Evolutionary conservation across 805 yeast genomes (phyloP), one percentile per base, ranked within the genome.

Genomic region (Candida ascalaphidarum): DNA sequence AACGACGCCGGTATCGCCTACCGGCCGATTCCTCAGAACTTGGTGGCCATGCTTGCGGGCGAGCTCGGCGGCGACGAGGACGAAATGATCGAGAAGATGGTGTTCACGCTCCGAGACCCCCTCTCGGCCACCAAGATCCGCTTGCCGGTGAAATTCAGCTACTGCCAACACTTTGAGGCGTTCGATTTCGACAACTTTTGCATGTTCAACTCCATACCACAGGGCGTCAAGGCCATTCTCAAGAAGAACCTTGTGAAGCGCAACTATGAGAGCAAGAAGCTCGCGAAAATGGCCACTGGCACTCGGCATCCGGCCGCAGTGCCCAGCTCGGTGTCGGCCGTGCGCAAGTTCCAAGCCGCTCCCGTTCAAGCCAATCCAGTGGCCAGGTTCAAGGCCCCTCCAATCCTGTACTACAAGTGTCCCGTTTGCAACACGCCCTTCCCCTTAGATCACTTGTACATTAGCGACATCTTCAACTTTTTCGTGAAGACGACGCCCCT

Each of bases 181-280:
- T 63, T 63, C 41, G 69, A 63, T 32, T 58, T 52, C 28, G 59
- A 60, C 9, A 58, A 43, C 22, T 63, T 63, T 30, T 63, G 68
- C 37, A 30, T 48, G 11, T 60, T 60, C 35, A 55, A 61, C 35
- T 54, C 46, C 17, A 47, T 63, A 4, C 51, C 60, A 10, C 37
- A 35, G 3, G 58, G 58, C 1, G 41, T 50, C 7, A 36, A 39
- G 24, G 29, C 27, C 9, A 30, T 39, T 2, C 36, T 54, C 2
- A 45, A 43, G 23, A 52, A 46, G 26, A 52, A 48, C 3, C 36
- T 62, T 23, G 39, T 53, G 14, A 36, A 39, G 20, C 48, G 47
- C 30, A 53, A 53, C 22, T 28, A 44, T 23, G 53, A 45, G 29
- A 31, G 21, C 16, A 20, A 28, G 22, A 14, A 28, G 34, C 22